phyloP scores from a whole-genome alignment of 352 stramenopile species.

The Globisporangium heterothallicum region DNA sequence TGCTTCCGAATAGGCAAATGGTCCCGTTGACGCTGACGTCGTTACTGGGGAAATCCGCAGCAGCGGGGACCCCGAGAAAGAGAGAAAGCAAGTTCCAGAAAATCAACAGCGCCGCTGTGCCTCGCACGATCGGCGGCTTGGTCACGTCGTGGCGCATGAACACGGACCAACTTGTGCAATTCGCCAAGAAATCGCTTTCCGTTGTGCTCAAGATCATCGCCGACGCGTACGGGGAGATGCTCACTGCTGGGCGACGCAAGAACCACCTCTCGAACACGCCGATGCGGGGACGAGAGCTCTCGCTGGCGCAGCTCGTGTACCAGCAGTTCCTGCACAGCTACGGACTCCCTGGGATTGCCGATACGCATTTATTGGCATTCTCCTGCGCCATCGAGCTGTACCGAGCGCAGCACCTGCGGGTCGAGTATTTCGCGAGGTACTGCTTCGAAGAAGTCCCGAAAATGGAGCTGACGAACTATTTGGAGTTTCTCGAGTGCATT shows the following conservation, averaged over 20 bases:
- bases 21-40: slow-evolving; percentile 43
- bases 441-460: slow-evolving; percentile 68
- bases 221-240: slow-evolving; percentile 69
- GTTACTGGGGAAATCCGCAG: slow-evolving; percentile 33
- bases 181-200: slow-evolving; percentile 65
- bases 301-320: slow-evolving; percentile 71
- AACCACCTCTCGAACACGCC: slow-evolving; percentile 5
- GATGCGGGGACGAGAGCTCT: slow-evolving; percentile 27
- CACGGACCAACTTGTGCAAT: slow-evolving; percentile 71
- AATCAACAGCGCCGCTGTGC: slow-evolving; percentile 62
- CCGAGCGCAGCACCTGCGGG: slow-evolving; percentile 54
- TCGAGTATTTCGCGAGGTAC: slow-evolving; percentile 72
- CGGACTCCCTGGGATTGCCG: slow-evolving; percentile 65
- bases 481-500: slow-evolving; percentile 76
- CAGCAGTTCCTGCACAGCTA: slow-evolving; percentile 81
- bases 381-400: slow-evolving; percentile 66
- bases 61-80: slow-evolving; percentile 24
- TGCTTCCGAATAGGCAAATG: slow-evolving; percentile 15
- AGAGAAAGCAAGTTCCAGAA: slow-evolving; percentile 64
- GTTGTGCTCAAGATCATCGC: slow-evolving; percentile 65
- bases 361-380: slow-evolving; percentile 76
- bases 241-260: slow-evolving; percentile 54
- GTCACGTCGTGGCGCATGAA: slow-evolving; percentile 85
- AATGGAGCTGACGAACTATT: slow-evolving; percentile 48
- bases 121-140: slow-evolving; percentile 46